Evolutionary conservation across 306 rosid species (phyloP).

Genomic region (Begonia fuchsioides): DNA sequence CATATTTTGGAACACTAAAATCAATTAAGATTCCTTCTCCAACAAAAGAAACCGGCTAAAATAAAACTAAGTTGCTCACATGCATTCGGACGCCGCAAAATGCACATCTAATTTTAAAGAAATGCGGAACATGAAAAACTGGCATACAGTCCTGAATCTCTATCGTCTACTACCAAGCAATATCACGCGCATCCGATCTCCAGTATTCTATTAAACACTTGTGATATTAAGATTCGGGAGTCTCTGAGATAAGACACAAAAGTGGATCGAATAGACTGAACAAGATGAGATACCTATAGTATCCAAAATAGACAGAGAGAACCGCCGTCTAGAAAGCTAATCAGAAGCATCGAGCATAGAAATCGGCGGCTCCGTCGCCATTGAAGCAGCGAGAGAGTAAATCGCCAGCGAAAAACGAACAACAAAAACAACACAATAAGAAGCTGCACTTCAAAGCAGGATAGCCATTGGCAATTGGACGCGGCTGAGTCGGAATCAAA

Average conservation of each 20-base stretch:
- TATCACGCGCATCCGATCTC: too few species aligned
- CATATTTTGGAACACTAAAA: too few species aligned
- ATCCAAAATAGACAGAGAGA: slow-evolving; percentile 2
- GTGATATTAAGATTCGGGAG: too few species aligned
- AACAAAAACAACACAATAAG: not conserved
- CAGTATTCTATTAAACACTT: too few species aligned
- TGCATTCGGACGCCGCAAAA: too few species aligned
- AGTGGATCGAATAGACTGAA: slow-evolving; percentile 3
- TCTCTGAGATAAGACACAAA: not conserved
- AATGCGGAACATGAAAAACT: too few species aligned
- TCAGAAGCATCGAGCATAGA: slow-evolving; percentile 3
- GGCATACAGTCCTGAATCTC: too few species aligned
- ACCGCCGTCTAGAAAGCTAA: not conserved
- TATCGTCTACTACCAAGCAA: too few species aligned
- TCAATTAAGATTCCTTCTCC: too few species aligned
- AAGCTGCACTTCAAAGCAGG: slow-evolving; percentile 35
- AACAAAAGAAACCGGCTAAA: too few species aligned
- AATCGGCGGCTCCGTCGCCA: slow-evolving; percentile 1
- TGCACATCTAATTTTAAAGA: too few species aligned
- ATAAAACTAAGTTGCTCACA: too few species aligned
- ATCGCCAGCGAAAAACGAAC: slow-evolving; percentile 4
- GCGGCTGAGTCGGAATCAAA: slow-evolving; percentile 6
- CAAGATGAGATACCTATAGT: not conserved
- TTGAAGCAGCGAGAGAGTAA: slow-evolving; percentile 1
- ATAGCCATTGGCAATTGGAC: slow-evolving; percentile 18